Percentiles rank a stretch among this genome's conserved stretches.
phyloP scores from a whole-genome alignment of 2,329 filamentous ascomycete species.

The Aspergillus sp. region DNA sequence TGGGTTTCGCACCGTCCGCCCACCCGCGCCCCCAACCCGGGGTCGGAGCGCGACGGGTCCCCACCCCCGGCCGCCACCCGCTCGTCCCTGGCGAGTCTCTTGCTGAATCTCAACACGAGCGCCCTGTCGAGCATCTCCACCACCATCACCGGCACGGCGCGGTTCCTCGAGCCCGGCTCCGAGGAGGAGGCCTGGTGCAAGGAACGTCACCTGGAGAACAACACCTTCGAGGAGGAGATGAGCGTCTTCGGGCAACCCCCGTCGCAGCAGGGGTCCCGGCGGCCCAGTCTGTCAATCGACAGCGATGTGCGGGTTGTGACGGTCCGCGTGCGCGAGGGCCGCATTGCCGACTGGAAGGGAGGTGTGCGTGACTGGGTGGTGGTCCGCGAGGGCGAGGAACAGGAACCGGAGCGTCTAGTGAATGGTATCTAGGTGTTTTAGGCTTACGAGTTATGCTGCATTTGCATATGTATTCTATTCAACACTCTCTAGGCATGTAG shows the following conservation, averaged over 20 bases:
- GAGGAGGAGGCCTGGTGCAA: constrained; percentile 85
- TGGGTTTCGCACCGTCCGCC: constrained; percentile 94
- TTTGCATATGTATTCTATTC: not conserved
- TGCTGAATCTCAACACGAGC: constrained; percentile 88
- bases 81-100: constrained; percentile 75
- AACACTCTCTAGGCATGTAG: too few relatives aligned
- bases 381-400: constrained; percentile 32
- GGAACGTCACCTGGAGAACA: constrained; percentile 82
- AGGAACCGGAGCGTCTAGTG: constrained; percentile 18
- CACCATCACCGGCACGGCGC: constrained; percentile 87
- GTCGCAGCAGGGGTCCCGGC: constrained; percentile 25
- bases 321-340: constrained; percentile 78
- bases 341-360: constrained; percentile 96
- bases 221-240: constrained; percentile 70
- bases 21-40: constrained; percentile 58
- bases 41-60: constrained; percentile 58
- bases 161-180: constrained; percentile 68
- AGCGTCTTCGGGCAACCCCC: constrained; percentile 41
- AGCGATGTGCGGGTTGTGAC: constrained; percentile 85
- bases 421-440: constrained; percentile 24
- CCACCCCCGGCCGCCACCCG: constrained; percentile 61
- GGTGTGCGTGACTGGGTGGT: constrained; percentile 74
- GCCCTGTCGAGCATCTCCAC: constrained; percentile 85
- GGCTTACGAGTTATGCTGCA: not conserved
- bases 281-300: constrained; percentile 62